phyloP scores from a whole-genome alignment of 352 stramenopile genomes.

The Pythium sp. region DNA sequence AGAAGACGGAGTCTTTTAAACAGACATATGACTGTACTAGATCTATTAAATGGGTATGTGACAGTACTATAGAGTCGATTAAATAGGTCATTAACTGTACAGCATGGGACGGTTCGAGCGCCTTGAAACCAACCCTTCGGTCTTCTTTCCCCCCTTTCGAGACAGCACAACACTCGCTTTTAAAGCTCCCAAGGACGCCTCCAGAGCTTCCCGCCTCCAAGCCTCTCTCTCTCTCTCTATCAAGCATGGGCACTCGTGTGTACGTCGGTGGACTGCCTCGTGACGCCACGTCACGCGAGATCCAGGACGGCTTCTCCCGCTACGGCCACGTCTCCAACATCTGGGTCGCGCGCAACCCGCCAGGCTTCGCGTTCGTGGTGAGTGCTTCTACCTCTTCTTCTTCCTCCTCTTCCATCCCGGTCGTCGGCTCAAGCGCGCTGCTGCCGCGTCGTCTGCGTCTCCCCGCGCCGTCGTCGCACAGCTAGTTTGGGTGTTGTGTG shows the following conservation, averaged over 20 bases:
- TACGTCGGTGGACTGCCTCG: slow-evolving; percentile 82
- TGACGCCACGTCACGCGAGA: slow-evolving; percentile 76
- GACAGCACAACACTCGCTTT: background rate
- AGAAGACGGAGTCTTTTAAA: background rate
- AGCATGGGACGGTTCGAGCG: background rate
- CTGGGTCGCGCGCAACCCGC: slow-evolving; percentile 85
- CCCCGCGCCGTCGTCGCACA: slow-evolving; percentile 9
- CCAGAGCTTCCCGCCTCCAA: slow-evolving; percentile 14
- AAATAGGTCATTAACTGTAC: background rate
- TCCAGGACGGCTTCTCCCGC: slow-evolving; percentile 80
- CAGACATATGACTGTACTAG: background rate
- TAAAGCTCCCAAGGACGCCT: slow-evolving; percentile 18
- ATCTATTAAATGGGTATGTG: background rate
- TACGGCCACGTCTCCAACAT: slow-evolving; percentile 87
- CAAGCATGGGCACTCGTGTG: slow-evolving; percentile 70
- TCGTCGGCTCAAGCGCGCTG: slow-evolving; percentile 7
- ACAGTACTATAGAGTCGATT: too few relatives aligned
- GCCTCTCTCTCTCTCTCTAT: background rate
- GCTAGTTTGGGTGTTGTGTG: slow-evolving; percentile 25
- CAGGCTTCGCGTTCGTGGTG: slow-evolving; percentile 88
- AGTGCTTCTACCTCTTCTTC: slow-evolving; percentile 33
- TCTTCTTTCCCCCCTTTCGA: background rate
- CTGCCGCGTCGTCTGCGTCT: background rate
- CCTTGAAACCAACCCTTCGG: background rate
- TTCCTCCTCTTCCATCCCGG: background rate